Evolutionary conservation across 306 rosid genomes (phyloP).

Genomic region (Heteromeles arbutifolia): DNA sequence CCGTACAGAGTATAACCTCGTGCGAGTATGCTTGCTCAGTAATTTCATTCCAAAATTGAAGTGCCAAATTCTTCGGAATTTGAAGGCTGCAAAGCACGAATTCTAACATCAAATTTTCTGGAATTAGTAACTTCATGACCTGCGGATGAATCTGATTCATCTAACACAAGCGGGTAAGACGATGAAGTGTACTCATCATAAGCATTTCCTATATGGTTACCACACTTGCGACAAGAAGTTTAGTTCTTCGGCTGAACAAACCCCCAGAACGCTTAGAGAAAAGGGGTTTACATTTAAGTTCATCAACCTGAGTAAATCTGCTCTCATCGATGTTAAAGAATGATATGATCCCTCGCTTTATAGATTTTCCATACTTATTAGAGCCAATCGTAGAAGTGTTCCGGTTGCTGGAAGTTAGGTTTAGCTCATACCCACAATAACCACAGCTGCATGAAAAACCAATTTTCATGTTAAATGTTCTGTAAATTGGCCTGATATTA

Average conservation of each 20-base stretch:
- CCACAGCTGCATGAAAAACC: constrained; percentile 66
- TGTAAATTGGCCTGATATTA: not conserved
- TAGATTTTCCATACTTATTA: constrained; percentile 76
- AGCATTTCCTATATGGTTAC: constrained; percentile 65
- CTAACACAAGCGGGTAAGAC: constrained; percentile 32
- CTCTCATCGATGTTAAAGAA: constrained; percentile 68
- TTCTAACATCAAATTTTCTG: constrained; percentile 55
- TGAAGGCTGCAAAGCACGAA: constrained; percentile 78
- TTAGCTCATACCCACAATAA: constrained; percentile 72
- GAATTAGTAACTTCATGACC: constrained; percentile 25
- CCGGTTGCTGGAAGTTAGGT: constrained; percentile 66
- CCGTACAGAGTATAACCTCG: constrained; percentile 1
- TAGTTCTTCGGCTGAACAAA: constrained; percentile 59
- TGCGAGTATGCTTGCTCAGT: constrained; percentile 2
- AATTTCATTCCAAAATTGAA: constrained; percentile 26
- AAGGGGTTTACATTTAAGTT: constrained; percentile 62
- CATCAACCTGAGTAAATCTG: constrained; percentile 73
- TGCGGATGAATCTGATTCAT: constrained; percentile 39
- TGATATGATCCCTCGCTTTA: constrained; percentile 75
- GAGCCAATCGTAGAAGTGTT: constrained; percentile 69
- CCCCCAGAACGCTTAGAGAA: constrained; percentile 67
- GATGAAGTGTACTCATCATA: constrained; percentile 34
- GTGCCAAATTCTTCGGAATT: constrained; percentile 45
- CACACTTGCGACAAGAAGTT: constrained; percentile 90
- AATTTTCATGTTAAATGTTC: not conserved